Base-by-base conservation (phyloP, 495 filamentous ascomycete genomes). In the Lepraria neglecta region DNA sequence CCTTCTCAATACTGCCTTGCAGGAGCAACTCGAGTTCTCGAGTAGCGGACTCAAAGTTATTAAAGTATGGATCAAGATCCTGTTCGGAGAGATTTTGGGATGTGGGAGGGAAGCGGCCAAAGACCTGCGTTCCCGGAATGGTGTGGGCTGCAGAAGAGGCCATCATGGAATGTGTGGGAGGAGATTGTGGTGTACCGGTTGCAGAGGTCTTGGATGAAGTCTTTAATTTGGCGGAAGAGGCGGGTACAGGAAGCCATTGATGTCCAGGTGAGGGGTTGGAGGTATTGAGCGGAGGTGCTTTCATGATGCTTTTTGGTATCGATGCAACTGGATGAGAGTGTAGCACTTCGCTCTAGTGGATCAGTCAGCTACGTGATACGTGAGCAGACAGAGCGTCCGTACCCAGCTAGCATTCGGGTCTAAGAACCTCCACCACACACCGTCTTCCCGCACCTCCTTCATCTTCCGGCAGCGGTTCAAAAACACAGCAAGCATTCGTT, bases 391-490 rank as follows among this genome's bases (percentile, higher is more conserved):
- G 33, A 74, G 80, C 43, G 81, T 24, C 40, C 38, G 3, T 55
- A 97, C 92, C 94, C 94, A 98, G 86, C 94, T 98, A 21, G 92
- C 90, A 72, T 98, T 97, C 4, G 94, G 92, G 68, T 98, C 94
- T 12, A 98, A 78, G 69, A 98, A 98, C 63, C 90, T 88, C 90
- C 92, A 96, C 84, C 91, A 95, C 15, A 97, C 91, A 7, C 91
- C 92, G 70, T 97, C 95, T 60, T 95, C 89, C 33, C 89, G 82
- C 43, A 98, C 86, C 61, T 96, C 90, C 68, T 91, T 88, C 94
- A 97, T 97, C 63, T 82, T 80, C 48, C 90, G 82, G 72, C 94
- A 98, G 38, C 94, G 82, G 68, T 98, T 97, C 38, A 98, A 71
- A 67, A 98, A 98, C 5, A 97, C 92, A 35, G 86, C 86, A 44